Evolutionary conservation across 129 eudicot genomes (phyloP).

Genomic region (Lactuca saligna): DNA sequence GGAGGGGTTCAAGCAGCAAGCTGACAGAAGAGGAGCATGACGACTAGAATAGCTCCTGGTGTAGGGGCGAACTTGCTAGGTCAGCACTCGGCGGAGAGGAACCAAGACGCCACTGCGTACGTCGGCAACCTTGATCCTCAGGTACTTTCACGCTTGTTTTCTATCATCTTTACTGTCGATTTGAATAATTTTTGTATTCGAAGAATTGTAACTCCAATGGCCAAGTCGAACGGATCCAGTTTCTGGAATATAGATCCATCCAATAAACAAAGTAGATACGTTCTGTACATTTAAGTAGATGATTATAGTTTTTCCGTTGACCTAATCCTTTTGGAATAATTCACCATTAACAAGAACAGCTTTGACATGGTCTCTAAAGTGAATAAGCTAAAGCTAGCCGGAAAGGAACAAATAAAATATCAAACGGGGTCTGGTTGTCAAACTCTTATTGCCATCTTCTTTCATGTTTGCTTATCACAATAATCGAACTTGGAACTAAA

Average conservation of each 20-base stretch:
- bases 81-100: conserved; percentile 98
- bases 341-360: not conserved
- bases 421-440: not conserved
- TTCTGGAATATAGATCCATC: not conserved
- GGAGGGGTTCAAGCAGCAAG: conserved; percentile 7
- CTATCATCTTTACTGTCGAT: not conserved
- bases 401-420: not conserved
- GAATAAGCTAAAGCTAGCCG: no score
- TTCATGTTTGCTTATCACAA: not conserved
- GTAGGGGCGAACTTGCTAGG: conserved; percentile 93
- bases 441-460: not conserved
- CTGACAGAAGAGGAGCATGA: conserved; percentile 44
- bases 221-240: not conserved
- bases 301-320: no score
- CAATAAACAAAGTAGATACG: not conserved
- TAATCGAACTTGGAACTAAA: not conserved
- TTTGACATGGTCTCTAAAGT: no score
- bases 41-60: conserved; percentile 95
- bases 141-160: conserved; percentile 26
- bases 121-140: conserved; percentile 96
- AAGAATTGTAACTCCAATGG: not conserved
- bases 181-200: not conserved
- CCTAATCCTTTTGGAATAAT: not conserved
- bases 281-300: no score
- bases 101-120: conserved; percentile 99